Percentiles rank a stretch among this genome's conserved stretches.
phyloP scores from a whole-genome alignment of 2,329 filamentous ascomycete genomes.

The Dothistroma pini region DNA sequence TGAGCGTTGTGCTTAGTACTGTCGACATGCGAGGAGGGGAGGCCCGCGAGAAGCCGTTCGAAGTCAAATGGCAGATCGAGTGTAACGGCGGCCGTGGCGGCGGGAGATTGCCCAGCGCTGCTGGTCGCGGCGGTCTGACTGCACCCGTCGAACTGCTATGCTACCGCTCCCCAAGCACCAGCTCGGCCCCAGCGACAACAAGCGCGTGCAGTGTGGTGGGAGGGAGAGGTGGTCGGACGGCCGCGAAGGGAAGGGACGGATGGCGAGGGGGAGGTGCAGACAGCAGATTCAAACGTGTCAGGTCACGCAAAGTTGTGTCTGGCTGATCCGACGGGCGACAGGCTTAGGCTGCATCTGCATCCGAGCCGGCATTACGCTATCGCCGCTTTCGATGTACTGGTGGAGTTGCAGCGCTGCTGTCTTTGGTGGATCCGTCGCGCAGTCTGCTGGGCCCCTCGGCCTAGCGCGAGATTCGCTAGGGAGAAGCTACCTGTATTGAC shows the following conservation, averaged over 20 bases:
- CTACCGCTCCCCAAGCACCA: too few species aligned
- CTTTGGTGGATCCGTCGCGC: neutral
- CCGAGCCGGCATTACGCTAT: neutral
- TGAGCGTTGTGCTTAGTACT: slow-evolving; percentile 1
- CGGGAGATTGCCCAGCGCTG: neutral
- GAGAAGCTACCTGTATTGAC: neutral
- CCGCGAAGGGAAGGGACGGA: too few species aligned
- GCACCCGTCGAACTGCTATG: neutral
- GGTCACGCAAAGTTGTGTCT: too few species aligned
- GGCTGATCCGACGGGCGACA: neutral
- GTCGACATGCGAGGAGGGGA: neutral
- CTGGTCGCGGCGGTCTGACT: neutral
- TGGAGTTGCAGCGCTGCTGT: neutral
- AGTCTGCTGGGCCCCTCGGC: too few species aligned
- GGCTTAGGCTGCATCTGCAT: neutral
- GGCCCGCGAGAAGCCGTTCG: neutral
- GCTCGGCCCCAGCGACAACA: neutral
- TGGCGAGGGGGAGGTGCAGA: neutral
- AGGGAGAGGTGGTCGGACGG: neutral
- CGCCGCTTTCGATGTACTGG: neutral
- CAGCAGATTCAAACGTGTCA: neutral
- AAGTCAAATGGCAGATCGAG: neutral
- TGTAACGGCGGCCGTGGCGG: neutral
- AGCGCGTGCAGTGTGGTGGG: neutral
- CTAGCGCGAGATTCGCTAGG: neutral